phyloP scores from a whole-genome alignment of 2,329 filamentous ascomycete genomes.

The Zelopaecilomyces penicillatus region DNA sequence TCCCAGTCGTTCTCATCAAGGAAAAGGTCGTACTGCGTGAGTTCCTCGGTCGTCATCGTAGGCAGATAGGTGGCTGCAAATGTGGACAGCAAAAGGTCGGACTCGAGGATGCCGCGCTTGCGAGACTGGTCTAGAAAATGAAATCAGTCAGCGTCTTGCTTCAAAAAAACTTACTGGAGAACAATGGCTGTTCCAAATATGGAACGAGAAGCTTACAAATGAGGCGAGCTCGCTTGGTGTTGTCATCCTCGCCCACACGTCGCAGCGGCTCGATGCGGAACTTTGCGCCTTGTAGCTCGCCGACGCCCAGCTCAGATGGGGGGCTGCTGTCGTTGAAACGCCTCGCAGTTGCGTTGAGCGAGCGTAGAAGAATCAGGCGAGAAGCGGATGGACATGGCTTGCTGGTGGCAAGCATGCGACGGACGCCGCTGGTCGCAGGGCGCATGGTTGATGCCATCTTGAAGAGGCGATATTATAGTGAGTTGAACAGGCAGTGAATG shows the following conservation, averaged over 20 bases:
- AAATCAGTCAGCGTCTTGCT: neutral
- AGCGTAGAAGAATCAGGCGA: conserved; percentile 1
- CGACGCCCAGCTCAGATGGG: conserved; percentile 60
- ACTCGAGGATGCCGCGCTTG: conserved; percentile 92
- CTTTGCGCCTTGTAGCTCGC: conserved; percentile 76
- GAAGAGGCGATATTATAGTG: too few species aligned
- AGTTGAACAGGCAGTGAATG: too few species aligned
- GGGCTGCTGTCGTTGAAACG: neutral
- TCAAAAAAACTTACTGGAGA: neutral
- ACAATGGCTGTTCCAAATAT: neutral
- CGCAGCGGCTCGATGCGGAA: conserved; percentile 89
- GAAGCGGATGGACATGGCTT: neutral
- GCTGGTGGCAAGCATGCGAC: conserved; percentile 1
- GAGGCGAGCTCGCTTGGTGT: conserved; percentile 83
- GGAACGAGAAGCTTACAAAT: conserved; percentile 40
- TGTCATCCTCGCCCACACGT: conserved; percentile 70
- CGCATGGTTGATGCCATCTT: too few species aligned
- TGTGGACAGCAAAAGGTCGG: conserved; percentile 90
- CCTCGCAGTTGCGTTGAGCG: neutral
- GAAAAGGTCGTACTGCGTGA: conserved; percentile 81
- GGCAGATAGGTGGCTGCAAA: conserved; percentile 77
- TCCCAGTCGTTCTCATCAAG: conserved; percentile 99
- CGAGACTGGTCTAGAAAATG: conserved; percentile 72
- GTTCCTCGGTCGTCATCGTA: conserved; percentile 62
- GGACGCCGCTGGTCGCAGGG: neutral